A percentile compares a stretch with the other conserved stretches of the same genome.
Conservation (phyloP, 2,329 filamentous ascomycete species). For the Thielaviopsis ethacetica region DNA sequence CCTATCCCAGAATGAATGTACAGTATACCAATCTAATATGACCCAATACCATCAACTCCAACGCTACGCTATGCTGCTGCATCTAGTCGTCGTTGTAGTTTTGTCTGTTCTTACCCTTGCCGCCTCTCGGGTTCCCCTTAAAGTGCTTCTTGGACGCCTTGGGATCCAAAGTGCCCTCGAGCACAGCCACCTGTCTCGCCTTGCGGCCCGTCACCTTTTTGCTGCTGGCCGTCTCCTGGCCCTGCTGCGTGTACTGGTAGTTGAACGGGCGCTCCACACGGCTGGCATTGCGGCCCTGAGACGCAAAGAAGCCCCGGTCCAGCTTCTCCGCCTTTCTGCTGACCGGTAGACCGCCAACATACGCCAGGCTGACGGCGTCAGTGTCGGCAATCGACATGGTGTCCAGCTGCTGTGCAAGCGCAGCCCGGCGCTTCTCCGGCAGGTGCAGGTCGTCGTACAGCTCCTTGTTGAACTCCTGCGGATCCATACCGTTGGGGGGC, state of each 20-base stretch:
- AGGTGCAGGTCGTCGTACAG: constrained; percentile 74
- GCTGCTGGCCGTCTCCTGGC: constrained; percentile 26
- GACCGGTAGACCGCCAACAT: constrained; percentile 27
- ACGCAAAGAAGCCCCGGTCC: constrained; percentile 81
- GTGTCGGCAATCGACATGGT: constrained; percentile 25
- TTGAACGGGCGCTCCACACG: constrained; percentile 71
- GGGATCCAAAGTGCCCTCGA: constrained; percentile 73
- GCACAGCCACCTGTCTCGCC: constrained; percentile 58
- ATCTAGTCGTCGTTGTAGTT: constrained; percentile 17
- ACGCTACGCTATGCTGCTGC: neutral
- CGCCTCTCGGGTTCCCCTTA: constrained; percentile 54
- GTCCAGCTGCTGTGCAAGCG: constrained; percentile 36
- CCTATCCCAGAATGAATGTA: constrained; percentile 2
- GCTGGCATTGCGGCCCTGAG: constrained; percentile 38
- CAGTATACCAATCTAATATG: constrained; percentile 5
- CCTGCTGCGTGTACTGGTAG: constrained; percentile 76
- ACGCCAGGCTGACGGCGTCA: constrained; percentile 14
- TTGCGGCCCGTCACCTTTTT: constrained; percentile 75
- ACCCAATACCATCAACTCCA: neutral
- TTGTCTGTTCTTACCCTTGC: constrained; percentile 36
- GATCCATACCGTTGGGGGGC: constrained; percentile 58
- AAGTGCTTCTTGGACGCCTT: constrained; percentile 83
- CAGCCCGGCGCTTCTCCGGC: constrained; percentile 61
- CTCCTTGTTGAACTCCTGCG: constrained; percentile 67
- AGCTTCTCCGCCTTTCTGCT: constrained; percentile 62